A percentile compares a stretch with the other conserved stretches of the same genome.
phyloP scores from a whole-genome alignment of 768 basidiomycete genomes.

The Lepiota venenata region DNA sequence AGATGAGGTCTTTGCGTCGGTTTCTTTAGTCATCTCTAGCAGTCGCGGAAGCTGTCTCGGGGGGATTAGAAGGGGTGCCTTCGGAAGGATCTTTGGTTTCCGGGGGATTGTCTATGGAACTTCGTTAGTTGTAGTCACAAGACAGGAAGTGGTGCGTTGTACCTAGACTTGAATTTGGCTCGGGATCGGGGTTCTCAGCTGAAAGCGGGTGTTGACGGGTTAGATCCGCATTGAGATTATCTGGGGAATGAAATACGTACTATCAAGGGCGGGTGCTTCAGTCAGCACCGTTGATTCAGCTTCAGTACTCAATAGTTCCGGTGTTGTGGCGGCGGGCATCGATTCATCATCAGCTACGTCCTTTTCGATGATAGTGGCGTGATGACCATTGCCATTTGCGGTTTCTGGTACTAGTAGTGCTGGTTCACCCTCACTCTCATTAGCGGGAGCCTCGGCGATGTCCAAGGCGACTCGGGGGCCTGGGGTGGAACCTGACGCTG shows the following conservation, averaged over 20 bases:
- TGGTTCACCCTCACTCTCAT: neutral
- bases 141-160: too few species aligned
- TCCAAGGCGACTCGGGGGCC: constrained; percentile 11
- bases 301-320: neutral
- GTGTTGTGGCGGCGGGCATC: neutral
- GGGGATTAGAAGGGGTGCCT: neutral
- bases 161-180: neutral
- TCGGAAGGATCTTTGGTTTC: neutral
- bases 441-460: neutral
- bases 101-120: too few species aligned
- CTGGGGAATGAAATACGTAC: neutral
- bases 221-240: too few species aligned
- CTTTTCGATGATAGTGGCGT: neutral
- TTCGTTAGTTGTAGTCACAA: neutral
- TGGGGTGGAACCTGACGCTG: constrained; percentile 5
- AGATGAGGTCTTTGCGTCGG: neutral
- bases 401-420: constrained; percentile 6
- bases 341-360: neutral
- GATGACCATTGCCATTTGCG: constrained; percentile 6
- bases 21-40: neutral
- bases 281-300: neutral
- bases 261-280: neutral
- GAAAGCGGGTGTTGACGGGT: too few species aligned
- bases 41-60: neutral
- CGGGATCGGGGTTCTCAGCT: neutral